Evolutionary conservation across 306 rosid genomes (phyloP).

Genomic region (Begonia peltatifolia): DNA sequence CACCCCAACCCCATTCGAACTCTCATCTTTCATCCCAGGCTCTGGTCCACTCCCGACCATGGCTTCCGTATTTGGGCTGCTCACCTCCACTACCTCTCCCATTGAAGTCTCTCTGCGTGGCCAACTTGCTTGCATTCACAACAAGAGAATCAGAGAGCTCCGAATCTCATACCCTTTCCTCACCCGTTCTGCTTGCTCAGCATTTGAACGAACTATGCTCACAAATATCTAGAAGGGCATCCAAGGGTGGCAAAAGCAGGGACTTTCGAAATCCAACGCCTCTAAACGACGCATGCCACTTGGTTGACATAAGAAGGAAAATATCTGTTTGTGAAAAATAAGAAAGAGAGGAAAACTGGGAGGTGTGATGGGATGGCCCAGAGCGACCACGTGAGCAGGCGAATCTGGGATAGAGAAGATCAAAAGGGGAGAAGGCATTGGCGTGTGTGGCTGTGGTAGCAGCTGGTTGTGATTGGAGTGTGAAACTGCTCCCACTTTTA

Average conservation of each 20-base stretch:
- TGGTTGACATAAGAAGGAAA: too few relatives aligned
- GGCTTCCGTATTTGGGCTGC: slow-evolving; percentile 29
- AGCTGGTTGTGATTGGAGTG: background rate
- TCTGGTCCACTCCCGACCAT: slow-evolving; percentile 6
- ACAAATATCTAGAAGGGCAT: background rate
- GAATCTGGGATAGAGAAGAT: background rate
- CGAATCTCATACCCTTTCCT: slow-evolving; percentile 7
- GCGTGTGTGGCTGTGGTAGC: background rate
- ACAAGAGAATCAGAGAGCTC: background rate
- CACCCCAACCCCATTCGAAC: slow-evolving; percentile 39
- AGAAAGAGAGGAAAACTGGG: background rate
- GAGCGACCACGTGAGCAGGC: background rate
- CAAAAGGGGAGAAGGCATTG: background rate
- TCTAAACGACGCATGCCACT: too few relatives aligned
- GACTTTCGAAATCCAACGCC: too few relatives aligned
- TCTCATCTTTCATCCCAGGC: slow-evolving; percentile 20
- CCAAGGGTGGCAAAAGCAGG: background rate
- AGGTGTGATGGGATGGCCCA: background rate
- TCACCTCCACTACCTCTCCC: slow-evolving; percentile 42
- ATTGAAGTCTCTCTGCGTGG: slow-evolving; percentile 6
- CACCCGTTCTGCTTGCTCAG: background rate
- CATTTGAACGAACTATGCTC: background rate
- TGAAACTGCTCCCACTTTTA: background rate
- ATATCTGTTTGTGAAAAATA: background rate
- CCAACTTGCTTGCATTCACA: background rate